Conservation (phyloP, 345 rosid species). For the Trapa incisa region DNA sequence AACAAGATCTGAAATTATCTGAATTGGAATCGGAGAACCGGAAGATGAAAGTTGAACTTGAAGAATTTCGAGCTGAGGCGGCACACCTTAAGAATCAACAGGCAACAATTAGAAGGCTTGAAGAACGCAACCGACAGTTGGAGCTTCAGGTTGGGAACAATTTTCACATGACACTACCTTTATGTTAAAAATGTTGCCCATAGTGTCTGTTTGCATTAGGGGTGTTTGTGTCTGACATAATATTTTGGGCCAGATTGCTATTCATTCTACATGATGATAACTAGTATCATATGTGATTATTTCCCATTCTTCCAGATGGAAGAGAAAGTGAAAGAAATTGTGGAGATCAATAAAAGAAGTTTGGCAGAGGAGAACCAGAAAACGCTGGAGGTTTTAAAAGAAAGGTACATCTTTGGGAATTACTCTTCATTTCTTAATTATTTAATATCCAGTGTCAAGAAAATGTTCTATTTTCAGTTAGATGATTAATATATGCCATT, state of each 20-base stretch:
- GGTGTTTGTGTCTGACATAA: neutral
- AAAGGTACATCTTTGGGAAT: slow-evolving; percentile 35
- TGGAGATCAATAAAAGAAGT: slow-evolving; percentile 93
- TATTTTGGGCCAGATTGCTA: neutral
- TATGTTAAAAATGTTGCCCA: neutral
- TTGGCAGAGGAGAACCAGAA: slow-evolving; percentile 98
- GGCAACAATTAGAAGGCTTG: slow-evolving; percentile 96
- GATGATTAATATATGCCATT: neutral
- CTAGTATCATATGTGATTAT: neutral
- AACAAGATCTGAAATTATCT: slow-evolving; percentile 75
- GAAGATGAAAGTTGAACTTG: slow-evolving; percentile 95
- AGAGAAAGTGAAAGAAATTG: slow-evolving; percentile 95
- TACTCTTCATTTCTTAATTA: neutral
- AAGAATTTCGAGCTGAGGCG: slow-evolving; percentile 90
- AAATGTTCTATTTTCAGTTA: neutral
- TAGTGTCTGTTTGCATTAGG: neutral
- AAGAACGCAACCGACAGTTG: slow-evolving; percentile 92
- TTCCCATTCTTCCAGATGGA: slow-evolving; percentile 55
- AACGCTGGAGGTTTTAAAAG: slow-evolving; percentile 80
- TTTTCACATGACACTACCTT: neutral
- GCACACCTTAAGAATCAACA: slow-evolving; percentile 95
- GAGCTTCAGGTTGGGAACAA: slow-evolving; percentile 71
- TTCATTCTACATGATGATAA: neutral
- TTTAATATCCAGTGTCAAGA: neutral
- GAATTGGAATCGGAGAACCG: slow-evolving; percentile 89